These are phyloP conservation scores for Aspergillus amoenus DNA, from an alignment of 2,329 filamentous ascomycete species.

Conservation along the genomic window DNA sequence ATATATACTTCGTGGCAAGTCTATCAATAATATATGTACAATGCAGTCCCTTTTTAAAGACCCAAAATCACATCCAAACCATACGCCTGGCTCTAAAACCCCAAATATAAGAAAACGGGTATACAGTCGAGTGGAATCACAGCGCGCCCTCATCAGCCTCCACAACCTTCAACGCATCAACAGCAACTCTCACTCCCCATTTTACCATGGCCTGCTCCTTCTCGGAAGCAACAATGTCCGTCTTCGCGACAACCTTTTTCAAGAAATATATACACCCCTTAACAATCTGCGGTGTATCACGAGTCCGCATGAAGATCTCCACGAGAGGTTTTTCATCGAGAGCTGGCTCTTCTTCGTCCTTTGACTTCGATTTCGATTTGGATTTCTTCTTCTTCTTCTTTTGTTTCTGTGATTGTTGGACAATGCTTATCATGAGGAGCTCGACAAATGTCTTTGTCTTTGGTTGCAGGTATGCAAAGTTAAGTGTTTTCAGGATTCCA, in stretches of 20 bases:
- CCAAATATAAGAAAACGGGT: neutral
- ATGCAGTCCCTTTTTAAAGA: neutral
- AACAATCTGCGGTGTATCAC: constrained; percentile 66
- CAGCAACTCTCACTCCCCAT: constrained; percentile 44
- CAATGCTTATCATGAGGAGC: constrained; percentile 71
- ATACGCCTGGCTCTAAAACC: neutral
- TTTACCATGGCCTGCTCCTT: constrained; percentile 53
- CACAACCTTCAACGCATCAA: constrained; percentile 42
- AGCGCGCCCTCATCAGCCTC: constrained; percentile 17
- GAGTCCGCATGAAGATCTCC: constrained; percentile 65
- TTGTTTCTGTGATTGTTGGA: constrained; percentile 65
- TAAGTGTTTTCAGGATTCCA: constrained; percentile 63
- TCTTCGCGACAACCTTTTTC: constrained; percentile 69
- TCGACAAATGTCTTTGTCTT: constrained; percentile 79
- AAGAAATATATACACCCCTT: constrained; percentile 78
- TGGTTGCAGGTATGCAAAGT: constrained; percentile 72
- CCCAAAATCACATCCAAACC: neutral
- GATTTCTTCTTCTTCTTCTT: constrained; percentile 27
- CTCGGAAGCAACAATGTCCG: constrained; percentile 53
- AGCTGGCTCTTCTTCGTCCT: constrained; percentile 23
- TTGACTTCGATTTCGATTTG: constrained; percentile 21
- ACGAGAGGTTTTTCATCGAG: constrained; percentile 59
- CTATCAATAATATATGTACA: neutral
- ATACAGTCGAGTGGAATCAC: neutral
- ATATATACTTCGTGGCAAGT: neutral